A percentile compares a stretch with the other conserved stretches of the same genome.
Conservation (phyloP, 805 yeast genomes). For the Clavispora carvajalis region DNA sequence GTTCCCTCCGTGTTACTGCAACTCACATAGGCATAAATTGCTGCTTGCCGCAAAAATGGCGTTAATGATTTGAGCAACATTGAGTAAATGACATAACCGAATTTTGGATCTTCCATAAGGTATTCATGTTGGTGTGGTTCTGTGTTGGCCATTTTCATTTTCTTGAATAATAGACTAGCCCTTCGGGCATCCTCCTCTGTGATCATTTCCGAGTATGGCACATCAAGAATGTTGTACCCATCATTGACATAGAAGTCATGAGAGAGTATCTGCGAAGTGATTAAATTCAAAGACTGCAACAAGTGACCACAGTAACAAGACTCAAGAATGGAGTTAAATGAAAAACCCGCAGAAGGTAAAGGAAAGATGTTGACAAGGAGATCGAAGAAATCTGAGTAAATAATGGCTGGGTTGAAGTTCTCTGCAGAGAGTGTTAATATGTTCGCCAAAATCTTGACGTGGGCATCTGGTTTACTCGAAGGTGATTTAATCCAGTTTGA, state of each 20-base stretch:
- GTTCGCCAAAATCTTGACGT: slow-evolving; percentile 29
- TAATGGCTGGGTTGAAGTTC: slow-evolving; percentile 27
- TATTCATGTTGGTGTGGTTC: slow-evolving; percentile 7
- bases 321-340: slow-evolving; percentile 43
- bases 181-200: slow-evolving; percentile 16
- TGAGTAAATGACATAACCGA: slow-evolving; percentile 42
- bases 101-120: slow-evolving; percentile 16
- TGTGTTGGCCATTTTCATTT: slow-evolving; percentile 8
- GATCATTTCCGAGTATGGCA: slow-evolving; percentile 28
- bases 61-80: slow-evolving; percentile 53
- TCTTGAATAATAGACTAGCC: slow-evolving; percentile 22
- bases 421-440: slow-evolving; percentile 30
- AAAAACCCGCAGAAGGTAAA: slow-evolving; percentile 39
- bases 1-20: slow-evolving; percentile 43
- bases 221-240: slow-evolving; percentile 27
- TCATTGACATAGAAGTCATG: slow-evolving; percentile 21
- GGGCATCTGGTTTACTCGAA: slow-evolving; percentile 23
- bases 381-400: slow-evolving; percentile 49
- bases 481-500: slow-evolving; percentile 31
- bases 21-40: slow-evolving; percentile 49
- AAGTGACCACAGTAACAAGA: slow-evolving; percentile 48
- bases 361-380: slow-evolving; percentile 46
- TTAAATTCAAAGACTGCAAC: slow-evolving; percentile 38
- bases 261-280: slow-evolving; percentile 22
- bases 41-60: slow-evolving; percentile 61